Conservation (phyloP, 257 asterid species). For the Capsicum baccatum region DNA sequence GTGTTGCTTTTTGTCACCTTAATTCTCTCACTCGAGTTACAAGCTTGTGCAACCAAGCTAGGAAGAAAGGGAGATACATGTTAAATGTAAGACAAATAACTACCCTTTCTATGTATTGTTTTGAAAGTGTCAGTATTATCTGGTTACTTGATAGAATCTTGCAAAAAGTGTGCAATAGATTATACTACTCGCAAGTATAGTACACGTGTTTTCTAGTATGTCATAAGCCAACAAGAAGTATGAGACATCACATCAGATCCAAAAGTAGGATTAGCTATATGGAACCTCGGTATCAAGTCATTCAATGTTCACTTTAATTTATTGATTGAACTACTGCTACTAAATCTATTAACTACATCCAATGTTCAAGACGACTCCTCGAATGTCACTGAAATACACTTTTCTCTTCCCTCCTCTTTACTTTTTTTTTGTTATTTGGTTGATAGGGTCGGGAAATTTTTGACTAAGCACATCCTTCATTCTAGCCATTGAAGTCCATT, state of each 20-base stretch:
- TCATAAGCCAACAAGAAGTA: neutral
- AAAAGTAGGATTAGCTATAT: neutral
- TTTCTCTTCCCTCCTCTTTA: slow-evolving; percentile 22
- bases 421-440: neutral
- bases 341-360: slow-evolving; percentile 30
- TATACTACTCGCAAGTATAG: neutral
- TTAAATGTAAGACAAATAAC: no score
- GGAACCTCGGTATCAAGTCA: neutral
- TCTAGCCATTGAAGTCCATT: neutral
- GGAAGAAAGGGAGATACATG: no score
- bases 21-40: no score
- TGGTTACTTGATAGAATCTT: no score
- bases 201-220: neutral
- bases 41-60: no score
- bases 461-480: neutral
- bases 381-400: slow-evolving; percentile 23
- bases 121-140: no score
- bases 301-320: no score
- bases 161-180: neutral
- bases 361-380: slow-evolving; percentile 31
- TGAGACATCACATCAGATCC: neutral
- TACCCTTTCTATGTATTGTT: no score
- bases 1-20: no score
- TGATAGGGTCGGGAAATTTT: neutral
- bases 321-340: no score